Evolutionary conservation across 2,329 filamentous ascomycete species (phyloP), one percentile per base, ranked within the genome.

Genomic region (Colletotrichum sp.): DNA sequence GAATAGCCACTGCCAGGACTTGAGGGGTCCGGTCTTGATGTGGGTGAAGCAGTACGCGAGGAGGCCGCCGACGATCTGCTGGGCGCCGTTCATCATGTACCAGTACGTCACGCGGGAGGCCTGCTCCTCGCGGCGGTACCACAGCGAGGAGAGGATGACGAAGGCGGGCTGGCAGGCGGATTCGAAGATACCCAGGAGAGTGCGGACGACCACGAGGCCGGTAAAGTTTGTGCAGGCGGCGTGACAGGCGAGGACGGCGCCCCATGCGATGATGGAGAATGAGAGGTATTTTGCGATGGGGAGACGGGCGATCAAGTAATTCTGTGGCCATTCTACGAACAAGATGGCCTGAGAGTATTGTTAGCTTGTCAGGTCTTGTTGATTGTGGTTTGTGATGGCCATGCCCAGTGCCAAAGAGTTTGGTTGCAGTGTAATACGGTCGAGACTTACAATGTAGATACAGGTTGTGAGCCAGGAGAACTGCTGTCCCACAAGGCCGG

Each of bases 61-160:
- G 0, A 95, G 88, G 8, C 93, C 93, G 36, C 93, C 93, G 9
- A 95, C 92, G 67, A 95, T 93, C 80, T 95, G 93, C 81, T 95
- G 93, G 1, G 88, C 89, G 3, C 93, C 93, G 81, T 95, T 95
- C 92, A 95, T 95, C 91, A 94, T 94, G 82, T 94, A 93, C 93
- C 93, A 95, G 82, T 92, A 94, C 0, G 92, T 93, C 5, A 95
- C 92, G 7, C 91, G 90, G 0, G 89, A 83, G 0, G 92, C 90
- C 80, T 95, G 93, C 79, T 95, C 93, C 71, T 93, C 90, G 39
- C 92, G 88, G 76, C 90, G 91, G 82, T 95, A 95, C 93, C 93
- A 95, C 87, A 94, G 93, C 39, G 89, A 88, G 0, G 90, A 93
- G 71, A 95, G 87, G 68, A 95, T 85, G 32, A 95, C 86, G 79